phyloP scores from a whole-genome alignment of 2,329 filamentous ascomycete species.

The Aspergillus chevalieri region DNA sequence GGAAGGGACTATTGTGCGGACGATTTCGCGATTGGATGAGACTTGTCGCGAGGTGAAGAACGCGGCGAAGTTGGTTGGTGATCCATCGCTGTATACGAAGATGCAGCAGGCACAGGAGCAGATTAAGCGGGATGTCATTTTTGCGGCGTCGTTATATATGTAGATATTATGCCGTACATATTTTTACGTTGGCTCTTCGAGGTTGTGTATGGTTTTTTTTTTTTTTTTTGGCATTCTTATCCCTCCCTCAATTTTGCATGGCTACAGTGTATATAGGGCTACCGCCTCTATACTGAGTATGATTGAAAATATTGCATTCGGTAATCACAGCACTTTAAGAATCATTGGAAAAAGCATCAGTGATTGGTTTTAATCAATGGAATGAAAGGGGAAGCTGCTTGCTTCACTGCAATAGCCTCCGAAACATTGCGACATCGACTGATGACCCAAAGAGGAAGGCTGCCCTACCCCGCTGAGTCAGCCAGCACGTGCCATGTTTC shows the following conservation, averaged over 20 bases:
- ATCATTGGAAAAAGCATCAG: no score
- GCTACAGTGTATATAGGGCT: no score
- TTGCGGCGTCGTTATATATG: constrained; percentile 84
- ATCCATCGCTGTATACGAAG: constrained; percentile 87
- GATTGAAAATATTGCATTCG: no score
- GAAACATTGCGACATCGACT: neutral
- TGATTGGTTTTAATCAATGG: no score
- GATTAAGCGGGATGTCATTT: constrained; percentile 93
- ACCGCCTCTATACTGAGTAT: no score
- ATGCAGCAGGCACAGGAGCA: constrained; percentile 97
- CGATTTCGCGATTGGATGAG: constrained; percentile 90
- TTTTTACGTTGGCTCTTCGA: neutral
- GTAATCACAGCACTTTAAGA: no score
- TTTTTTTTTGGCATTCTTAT: neutral
- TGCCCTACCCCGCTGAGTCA: constrained; percentile 16
- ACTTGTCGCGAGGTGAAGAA: constrained; percentile 97
- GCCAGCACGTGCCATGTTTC: constrained; percentile 2
- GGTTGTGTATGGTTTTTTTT: neutral
- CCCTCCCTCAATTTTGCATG: neutral
- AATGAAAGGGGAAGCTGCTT: no score
- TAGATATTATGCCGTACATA: constrained; percentile 30
- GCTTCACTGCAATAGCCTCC: neutral
- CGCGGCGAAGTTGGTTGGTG: constrained; percentile 88
- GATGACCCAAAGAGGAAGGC: constrained; percentile 8
- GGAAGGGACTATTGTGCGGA: constrained; percentile 92